Evolutionary conservation across 2,329 filamentous ascomycete species (phyloP), one percentile per base, ranked within the genome.

Genomic region (Claviceps maximensis): DNA sequence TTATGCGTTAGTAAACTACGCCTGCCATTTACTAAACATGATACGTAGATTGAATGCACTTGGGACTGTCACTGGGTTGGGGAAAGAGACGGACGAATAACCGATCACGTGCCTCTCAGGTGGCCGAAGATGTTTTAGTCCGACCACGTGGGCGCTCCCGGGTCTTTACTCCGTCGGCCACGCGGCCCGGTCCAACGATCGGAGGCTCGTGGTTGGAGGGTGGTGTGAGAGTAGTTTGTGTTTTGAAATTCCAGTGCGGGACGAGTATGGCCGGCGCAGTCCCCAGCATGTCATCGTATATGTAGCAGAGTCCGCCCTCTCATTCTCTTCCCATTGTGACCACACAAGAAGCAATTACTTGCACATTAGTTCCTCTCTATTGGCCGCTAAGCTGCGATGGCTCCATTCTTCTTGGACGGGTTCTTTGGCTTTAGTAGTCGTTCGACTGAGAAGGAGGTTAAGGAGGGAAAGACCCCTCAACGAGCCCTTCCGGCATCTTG

Each of bases 401-500:
- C 55, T 10, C 51, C 55, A 60, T 62, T 62, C 23, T 62, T 66
- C 33, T 58, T 67, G 44, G 68, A 65, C 55, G 65, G 58, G 56
- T 72, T 69, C 56, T 65, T 75, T 52, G 68, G 70, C 51, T 59
- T 70, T 41, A 65, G 65, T n/a, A 55, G 54, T 17, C 40, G 54
- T 47, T 27, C 60, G 47, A 53, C 59, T 19, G 51, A 56, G 15
- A 58, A 62, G 50, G 56, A 63, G 27, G 57, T 56, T 61, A 67
- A 59, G 23, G 15, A 42, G 19, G 53, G 25, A 3, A 60, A 60
- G 45, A 42, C 40, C 33, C 53, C 64, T 15, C 53, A 63, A 52
- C 59, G 65, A 41, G 67, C 75, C 21, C 63, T 80, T 1, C 76
- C 77, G 2, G 69, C 50, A 7, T 73, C 71, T 13, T 79, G 76